These are phyloP conservation scores for Besnoitia besnoiti DNA, from an alignment of 169 alveolate species.

Conservation along the genomic window DNA sequence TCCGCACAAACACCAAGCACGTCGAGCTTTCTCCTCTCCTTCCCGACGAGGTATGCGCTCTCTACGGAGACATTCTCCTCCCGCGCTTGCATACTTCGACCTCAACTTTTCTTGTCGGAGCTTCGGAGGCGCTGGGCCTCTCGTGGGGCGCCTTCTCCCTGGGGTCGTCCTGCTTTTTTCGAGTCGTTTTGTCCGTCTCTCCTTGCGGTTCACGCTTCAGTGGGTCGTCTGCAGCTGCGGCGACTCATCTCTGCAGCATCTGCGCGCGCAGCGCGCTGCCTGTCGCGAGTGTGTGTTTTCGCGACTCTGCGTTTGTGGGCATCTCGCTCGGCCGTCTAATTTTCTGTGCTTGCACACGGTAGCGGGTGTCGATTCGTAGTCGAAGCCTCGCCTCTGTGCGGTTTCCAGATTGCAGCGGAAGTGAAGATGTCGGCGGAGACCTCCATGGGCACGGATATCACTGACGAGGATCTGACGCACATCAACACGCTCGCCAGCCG, in stretches of 20 bases:
- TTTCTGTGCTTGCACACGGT: too few species aligned
- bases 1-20: slow-evolving; percentile 50
- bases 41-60: slow-evolving; percentile 47
- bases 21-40: slow-evolving; percentile 37
- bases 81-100: neutral
- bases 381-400: too few species aligned
- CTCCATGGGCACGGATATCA: slow-evolving; percentile 99
- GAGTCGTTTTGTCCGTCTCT: too few species aligned
- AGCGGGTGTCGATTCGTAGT: too few species aligned
- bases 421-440: slow-evolving; percentile 98
- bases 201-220: too few species aligned
- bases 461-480: slow-evolving; percentile 94
- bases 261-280: too few species aligned
- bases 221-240: too few species aligned
- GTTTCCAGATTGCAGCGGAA: slow-evolving; percentile 93
- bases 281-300: too few species aligned
- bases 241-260: too few species aligned
- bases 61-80: neutral
- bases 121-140: neutral
- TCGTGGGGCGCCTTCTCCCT: neutral
- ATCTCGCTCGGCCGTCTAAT: too few species aligned
- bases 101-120: neutral
- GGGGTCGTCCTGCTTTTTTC: neutral
- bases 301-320: too few species aligned
- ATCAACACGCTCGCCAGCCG: slow-evolving; percentile 94